phyloP scores from a whole-genome alignment of 176 grass and related monocot genomes.

The Pontederia crassipes region DNA sequence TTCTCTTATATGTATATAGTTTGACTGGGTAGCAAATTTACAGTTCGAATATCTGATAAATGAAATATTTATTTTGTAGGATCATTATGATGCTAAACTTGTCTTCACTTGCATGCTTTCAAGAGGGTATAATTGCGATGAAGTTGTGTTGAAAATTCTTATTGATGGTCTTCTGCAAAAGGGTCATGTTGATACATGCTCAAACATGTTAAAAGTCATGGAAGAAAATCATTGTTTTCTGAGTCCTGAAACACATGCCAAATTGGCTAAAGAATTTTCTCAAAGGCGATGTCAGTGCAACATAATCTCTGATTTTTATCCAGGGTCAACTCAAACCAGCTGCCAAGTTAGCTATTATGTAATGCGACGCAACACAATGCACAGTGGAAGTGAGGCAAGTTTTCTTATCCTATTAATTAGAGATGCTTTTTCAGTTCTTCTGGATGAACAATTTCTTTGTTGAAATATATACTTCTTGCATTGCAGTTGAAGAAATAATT shows the following conservation, averaged over 20 bases:
- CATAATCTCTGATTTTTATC: not conserved
- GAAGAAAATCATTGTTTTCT: constrained; percentile 40
- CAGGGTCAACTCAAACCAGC: too few relatives aligned
- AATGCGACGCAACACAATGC: too few relatives aligned
- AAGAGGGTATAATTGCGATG: constrained; percentile 66
- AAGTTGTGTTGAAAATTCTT: constrained; percentile 83
- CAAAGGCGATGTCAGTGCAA: not conserved
- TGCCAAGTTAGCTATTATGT: too few relatives aligned
- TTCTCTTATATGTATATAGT: not conserved
- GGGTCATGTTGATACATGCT: constrained; percentile 42
- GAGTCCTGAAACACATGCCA: constrained; percentile 37
- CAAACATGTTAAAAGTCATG: constrained; percentile 47
- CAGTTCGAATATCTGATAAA: not conserved
- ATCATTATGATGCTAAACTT: constrained; percentile 38
- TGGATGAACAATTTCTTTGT: too few relatives aligned
- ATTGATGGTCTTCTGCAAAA: constrained; percentile 55
- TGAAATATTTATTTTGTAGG: constrained; percentile 14
- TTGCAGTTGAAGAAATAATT: too few relatives aligned
- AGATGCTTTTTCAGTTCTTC: too few relatives aligned
- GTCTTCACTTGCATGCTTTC: constrained; percentile 50
- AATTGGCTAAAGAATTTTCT: constrained; percentile 27
- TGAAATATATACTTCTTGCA: too few relatives aligned
- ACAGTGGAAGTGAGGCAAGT: too few relatives aligned
- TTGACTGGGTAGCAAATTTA: too few relatives aligned
- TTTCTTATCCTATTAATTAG: too few relatives aligned